phyloP scores from a whole-genome alignment of 164 flowering plant species.

The Cinnamomum micranthum region DNA sequence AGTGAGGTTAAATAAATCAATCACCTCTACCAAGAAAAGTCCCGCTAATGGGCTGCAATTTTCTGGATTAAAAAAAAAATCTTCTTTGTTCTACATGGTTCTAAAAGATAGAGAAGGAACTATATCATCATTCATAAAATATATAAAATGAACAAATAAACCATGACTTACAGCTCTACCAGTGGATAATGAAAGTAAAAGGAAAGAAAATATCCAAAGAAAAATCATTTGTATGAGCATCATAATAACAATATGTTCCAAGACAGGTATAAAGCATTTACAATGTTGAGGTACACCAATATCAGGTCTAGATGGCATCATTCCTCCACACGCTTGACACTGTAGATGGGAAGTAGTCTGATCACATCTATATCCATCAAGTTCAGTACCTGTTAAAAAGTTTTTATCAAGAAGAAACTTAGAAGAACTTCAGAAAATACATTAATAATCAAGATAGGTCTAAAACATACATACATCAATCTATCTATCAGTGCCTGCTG shows the following conservation, averaged over 20 bases:
- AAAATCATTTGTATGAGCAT: neutral
- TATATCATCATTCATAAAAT: too few relatives aligned
- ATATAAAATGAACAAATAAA: too few relatives aligned
- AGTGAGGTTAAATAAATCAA: too few relatives aligned
- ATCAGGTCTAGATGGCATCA: conserved; percentile 83
- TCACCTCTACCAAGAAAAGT: too few relatives aligned
- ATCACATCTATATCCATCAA: conserved; percentile 65
- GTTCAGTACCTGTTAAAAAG: conserved; percentile 36
- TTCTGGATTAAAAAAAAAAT: too few relatives aligned
- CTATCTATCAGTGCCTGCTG: conserved; percentile 18
- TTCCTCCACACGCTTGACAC: conserved; percentile 81
- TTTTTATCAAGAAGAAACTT: conserved; percentile 2
- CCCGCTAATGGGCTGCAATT: too few relatives aligned
- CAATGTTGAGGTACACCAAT: conserved; percentile 70
- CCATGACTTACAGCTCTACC: too few relatives aligned
- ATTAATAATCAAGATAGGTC: neutral
- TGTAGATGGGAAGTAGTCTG: conserved; percentile 65
- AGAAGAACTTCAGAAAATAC: neutral
- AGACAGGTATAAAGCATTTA: conserved; percentile 20
- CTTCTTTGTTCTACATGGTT: too few relatives aligned
- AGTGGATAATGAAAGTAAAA: too few relatives aligned
- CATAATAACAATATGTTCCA: neutral
- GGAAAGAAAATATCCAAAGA: neutral
- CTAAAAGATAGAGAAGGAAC: too few relatives aligned
- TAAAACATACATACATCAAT: neutral